phyloP scores from a whole-genome alignment of 2,329 filamentous ascomycete genomes.

The Talaromyces atroroseus region DNA sequence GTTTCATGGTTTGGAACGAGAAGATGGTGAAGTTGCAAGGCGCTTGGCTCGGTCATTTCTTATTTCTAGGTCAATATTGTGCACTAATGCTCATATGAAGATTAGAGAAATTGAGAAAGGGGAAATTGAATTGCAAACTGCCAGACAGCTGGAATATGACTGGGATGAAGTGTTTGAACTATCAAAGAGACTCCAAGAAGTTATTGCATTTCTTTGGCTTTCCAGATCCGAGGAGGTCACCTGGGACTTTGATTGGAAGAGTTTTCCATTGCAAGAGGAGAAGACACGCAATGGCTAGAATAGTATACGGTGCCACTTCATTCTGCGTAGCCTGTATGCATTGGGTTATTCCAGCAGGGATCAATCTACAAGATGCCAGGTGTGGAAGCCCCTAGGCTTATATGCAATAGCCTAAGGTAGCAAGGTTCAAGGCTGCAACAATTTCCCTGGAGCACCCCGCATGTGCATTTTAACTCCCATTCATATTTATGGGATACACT shows the following conservation, averaged over 20 bases:
- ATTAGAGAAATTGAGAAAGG: neutral
- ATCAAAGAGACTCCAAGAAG: neutral
- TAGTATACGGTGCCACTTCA: neutral
- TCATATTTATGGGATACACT: too few relatives aligned
- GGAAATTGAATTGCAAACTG: neutral
- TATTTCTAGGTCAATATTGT: neutral
- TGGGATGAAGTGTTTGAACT: neutral
- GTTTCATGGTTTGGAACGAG: neutral
- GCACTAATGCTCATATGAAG: neutral
- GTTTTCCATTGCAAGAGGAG: neutral
- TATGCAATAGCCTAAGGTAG: too few relatives aligned
- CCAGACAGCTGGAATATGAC: neutral
- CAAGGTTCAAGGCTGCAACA: too few relatives aligned
- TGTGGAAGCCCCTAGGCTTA: too few relatives aligned
- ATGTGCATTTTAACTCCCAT: too few relatives aligned
- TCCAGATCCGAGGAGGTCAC: neutral
- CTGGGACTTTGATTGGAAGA: slow-evolving; percentile 2
- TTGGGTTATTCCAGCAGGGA: too few relatives aligned
- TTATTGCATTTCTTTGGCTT: neutral
- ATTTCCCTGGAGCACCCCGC: too few relatives aligned
- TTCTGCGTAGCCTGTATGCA: neutral
- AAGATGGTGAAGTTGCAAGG: neutral
- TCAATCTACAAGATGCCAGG: too few relatives aligned
- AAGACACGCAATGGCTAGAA: neutral
- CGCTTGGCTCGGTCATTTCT: neutral